Conservation (phyloP, 202 grass and related monocot genomes). For the Musa balbisiana region DNA sequence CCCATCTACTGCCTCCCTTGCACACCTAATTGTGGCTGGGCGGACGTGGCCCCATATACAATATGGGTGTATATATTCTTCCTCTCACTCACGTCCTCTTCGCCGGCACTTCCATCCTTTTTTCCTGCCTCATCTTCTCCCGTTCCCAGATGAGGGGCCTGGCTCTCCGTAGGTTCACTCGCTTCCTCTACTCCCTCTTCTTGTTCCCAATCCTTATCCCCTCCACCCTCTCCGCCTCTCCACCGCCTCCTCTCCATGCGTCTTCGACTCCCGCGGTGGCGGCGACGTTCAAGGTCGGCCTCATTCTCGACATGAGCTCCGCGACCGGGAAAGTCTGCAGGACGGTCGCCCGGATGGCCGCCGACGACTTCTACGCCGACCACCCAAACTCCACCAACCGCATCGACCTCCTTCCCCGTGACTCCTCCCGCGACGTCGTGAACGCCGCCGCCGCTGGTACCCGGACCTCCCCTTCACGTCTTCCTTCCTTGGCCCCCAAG, state of each 20-base stretch:
- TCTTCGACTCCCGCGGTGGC: neutral
- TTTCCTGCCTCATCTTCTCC: no score
- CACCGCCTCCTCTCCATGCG: neutral
- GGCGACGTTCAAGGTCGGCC: neutral
- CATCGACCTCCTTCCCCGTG: constrained; percentile 23
- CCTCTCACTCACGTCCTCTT: neutral
- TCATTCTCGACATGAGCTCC: constrained; percentile 44
- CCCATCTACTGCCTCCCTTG: no score
- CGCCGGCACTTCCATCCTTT: no score
- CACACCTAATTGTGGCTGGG: no score
- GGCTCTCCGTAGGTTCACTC: neutral
- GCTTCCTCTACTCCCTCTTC: neutral
- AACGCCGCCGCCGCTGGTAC: constrained; percentile 56
- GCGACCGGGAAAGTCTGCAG: constrained; percentile 34
- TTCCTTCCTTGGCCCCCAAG: neutral
- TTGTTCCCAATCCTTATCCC: neutral
- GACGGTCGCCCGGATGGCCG: constrained; percentile 52
- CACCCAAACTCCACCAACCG: constrained; percentile 31
- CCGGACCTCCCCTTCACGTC: no score
- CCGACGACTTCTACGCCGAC: constrained; percentile 49
- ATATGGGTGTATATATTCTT: no score
- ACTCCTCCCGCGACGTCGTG: constrained; percentile 35
- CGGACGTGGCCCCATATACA: no score
- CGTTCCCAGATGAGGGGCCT: neutral
- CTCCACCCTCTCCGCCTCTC: neutral